Percentiles rank a stretch among this genome's conserved stretches.
Evolutionary conservation across 2,329 filamentous ascomycete genomes (phyloP).

Genomic region (Aspergillus sp.): DNA sequence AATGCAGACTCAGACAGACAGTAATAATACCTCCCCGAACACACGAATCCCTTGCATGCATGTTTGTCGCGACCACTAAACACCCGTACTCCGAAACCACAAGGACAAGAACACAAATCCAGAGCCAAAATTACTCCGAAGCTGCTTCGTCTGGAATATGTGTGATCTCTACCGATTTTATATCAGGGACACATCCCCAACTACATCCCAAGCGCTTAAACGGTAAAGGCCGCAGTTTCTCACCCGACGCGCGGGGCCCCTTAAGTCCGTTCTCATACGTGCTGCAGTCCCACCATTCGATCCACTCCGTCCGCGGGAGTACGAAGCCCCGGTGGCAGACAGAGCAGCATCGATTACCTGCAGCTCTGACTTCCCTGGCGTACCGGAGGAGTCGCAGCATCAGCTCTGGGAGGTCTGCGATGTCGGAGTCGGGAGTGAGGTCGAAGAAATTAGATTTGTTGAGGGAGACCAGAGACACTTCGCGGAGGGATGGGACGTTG

Average conservation of each 20-base stretch:
- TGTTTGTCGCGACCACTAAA: too few species aligned
- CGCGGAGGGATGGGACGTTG: slow-evolving; percentile 36
- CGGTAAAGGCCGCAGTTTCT: slow-evolving; percentile 32
- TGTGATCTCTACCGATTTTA: neutral
- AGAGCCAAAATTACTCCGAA: neutral
- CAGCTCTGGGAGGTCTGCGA: slow-evolving; percentile 25
- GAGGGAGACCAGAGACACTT: slow-evolving; percentile 35
- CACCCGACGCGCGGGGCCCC: slow-evolving; percentile 21
- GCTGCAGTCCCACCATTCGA: slow-evolving; percentile 40
- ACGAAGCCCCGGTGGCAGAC: slow-evolving; percentile 36
- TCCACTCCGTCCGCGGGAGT: slow-evolving; percentile 37
- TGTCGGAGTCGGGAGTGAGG: slow-evolving; percentile 30
- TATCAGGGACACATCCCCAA: slow-evolving; percentile 29
- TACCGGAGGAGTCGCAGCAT: slow-evolving; percentile 30
- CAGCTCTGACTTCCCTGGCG: slow-evolving; percentile 28
- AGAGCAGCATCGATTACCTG: slow-evolving; percentile 35
- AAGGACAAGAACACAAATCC: neutral
- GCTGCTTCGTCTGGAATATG: neutral
- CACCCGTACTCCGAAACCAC: too few species aligned
- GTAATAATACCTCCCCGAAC: too few species aligned
- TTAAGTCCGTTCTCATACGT: slow-evolving; percentile 34
- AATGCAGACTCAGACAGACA: too few species aligned
- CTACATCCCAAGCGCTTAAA: slow-evolving; percentile 37
- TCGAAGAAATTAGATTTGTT: slow-evolving; percentile 31
- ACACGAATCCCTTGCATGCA: too few species aligned